These are phyloP conservation scores for Cladosporium sp. DNA, from an alignment of 2,329 filamentous ascomycete species.

Conservation along the genomic window DNA sequence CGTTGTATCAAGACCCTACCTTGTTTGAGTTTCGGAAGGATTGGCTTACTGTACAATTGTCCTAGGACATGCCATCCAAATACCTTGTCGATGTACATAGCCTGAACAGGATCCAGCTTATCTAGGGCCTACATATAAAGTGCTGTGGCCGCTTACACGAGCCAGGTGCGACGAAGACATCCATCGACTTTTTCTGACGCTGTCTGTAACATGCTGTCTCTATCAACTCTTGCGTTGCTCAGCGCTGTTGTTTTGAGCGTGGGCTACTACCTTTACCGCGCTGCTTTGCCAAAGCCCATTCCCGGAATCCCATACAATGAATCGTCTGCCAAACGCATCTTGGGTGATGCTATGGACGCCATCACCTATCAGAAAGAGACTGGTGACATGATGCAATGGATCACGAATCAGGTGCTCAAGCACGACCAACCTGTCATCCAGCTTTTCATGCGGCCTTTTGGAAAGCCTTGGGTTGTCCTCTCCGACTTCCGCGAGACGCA, in stretches of 20 bases:
- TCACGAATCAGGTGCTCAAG: conserved; percentile 17
- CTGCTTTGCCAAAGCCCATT: conserved; percentile 40
- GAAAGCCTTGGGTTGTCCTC: conserved; percentile 42
- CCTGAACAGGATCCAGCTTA: no score
- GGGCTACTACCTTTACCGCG: neutral
- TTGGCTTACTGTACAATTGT: no score
- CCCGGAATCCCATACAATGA: conserved; percentile 45
- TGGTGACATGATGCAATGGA: neutral
- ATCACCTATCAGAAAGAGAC: neutral
- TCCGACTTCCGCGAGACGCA: conserved; percentile 41
- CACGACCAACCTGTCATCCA: conserved; percentile 42
- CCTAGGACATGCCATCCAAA: no score
- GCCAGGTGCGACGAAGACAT: no score
- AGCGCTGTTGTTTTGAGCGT: neutral
- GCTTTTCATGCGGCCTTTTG: conserved; percentile 44
- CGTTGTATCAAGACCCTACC: no score
- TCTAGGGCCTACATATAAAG: no score
- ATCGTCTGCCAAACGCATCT: conserved; percentile 31
- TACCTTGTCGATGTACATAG: no score
- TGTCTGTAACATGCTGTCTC: neutral
- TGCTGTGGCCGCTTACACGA: no score
- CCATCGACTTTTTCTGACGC: no score
- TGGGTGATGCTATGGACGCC: conserved; percentile 38
- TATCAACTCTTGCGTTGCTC: neutral
- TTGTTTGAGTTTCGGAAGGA: no score